Evolutionary conservation across 2,329 filamentous ascomycete species (phyloP).

Genomic region (Apiospora phragmitis): DNA sequence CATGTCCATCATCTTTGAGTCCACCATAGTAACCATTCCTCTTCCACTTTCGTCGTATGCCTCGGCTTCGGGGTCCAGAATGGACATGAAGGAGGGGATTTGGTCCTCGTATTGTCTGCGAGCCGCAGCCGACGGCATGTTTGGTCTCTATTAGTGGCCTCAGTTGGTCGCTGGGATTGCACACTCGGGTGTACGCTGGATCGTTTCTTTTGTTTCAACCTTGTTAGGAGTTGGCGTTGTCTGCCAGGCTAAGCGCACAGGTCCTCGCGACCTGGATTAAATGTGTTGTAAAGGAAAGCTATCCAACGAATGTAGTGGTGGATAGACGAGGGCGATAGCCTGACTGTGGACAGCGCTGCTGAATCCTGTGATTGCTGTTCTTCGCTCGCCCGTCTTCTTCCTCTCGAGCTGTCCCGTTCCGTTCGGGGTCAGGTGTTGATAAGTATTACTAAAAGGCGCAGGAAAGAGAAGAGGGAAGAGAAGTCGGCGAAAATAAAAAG

Average conservation of each 20-base stretch:
- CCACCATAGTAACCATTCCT: slow-evolving; percentile 54
- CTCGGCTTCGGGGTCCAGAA: slow-evolving; percentile 66
- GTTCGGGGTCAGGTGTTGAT: slow-evolving; percentile 9
- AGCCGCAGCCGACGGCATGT: slow-evolving; percentile 63
- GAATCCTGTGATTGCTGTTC: slow-evolving; percentile 41
- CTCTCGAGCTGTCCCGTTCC: slow-evolving; percentile 23
- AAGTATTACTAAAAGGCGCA: background rate
- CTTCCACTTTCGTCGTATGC: slow-evolving; percentile 48
- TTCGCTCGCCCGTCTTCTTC: slow-evolving; percentile 18
- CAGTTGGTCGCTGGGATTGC: background rate
- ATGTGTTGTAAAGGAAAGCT: slow-evolving; percentile 7
- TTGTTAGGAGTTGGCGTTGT: background rate
- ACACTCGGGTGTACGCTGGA: slow-evolving; percentile 9
- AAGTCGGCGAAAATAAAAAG: background rate
- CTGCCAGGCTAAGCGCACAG: background rate
- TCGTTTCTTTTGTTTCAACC: slow-evolving; percentile 6
- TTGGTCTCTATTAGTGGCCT: slow-evolving; percentile 25
- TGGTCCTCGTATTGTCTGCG: slow-evolving; percentile 66
- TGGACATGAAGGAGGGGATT: slow-evolving; percentile 76
- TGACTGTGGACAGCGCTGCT: slow-evolving; percentile 51
- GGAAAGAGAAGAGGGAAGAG: background rate
- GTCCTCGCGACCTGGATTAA: slow-evolving; percentile 5
- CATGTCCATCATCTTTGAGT: slow-evolving; percentile 53
- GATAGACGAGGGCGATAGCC: background rate
- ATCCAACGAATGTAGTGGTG: slow-evolving; percentile 14